These are phyloP conservation scores for Leishmania lainsoni DNA, from an alignment of 208 protist genomes.

Conservation along the genomic window DNA sequence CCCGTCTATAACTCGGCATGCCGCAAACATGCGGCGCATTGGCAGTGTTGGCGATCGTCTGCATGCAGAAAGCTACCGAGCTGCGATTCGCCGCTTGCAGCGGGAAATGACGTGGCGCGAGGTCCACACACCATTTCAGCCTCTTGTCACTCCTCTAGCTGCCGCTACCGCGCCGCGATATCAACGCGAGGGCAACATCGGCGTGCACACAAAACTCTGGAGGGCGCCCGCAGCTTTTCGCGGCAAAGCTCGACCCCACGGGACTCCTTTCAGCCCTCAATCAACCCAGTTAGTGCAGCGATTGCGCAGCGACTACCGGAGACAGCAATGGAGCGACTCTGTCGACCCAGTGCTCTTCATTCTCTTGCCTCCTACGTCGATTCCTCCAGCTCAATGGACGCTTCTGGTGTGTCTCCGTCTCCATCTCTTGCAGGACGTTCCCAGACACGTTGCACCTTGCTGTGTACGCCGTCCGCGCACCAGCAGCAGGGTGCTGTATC, in stretches of 20 bases:
- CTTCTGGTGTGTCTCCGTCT: not conserved
- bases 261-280: conserved; percentile 44
- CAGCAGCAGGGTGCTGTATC: not conserved
- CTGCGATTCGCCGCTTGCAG: conserved; percentile 45
- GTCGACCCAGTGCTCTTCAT: conserved; percentile 20
- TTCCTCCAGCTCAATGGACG: not conserved
- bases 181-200: conserved; percentile 4
- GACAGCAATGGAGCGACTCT: conserved; percentile 58
- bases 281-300: conserved; percentile 72
- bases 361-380: conserved; percentile 30
- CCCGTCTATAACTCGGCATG: conserved; percentile 53
- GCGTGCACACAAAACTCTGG: not conserved
- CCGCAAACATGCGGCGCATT: conserved; percentile 50
- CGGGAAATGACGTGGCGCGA: conserved; percentile 32
- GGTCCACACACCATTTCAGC: conserved; percentile 37
- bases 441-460: not conserved
- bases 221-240: not conserved
- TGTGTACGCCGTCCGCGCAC: not conserved
- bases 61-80: conserved; percentile 50
- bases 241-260: not conserved
- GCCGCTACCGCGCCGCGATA: conserved; percentile 35
- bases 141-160: conserved; percentile 51
- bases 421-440: not conserved
- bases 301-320: conserved; percentile 60
- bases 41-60: conserved; percentile 53